Base-by-base conservation (phyloP, 768 basidiomycete species). In the Sarcomyxa edulis region DNA sequence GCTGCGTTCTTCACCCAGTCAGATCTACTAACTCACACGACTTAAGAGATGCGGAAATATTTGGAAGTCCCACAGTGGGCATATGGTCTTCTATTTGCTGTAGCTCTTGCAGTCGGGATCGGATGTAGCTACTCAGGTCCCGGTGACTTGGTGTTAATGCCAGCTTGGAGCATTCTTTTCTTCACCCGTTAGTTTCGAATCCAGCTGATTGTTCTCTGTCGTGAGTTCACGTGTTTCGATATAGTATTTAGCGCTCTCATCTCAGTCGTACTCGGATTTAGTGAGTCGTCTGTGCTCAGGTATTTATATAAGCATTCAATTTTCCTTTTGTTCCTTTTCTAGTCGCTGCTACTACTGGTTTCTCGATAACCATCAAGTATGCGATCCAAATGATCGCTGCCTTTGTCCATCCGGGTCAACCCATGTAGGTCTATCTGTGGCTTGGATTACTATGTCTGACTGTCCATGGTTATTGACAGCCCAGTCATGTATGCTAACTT, bases 401-500 rank as follows among this genome's bases (percentile, higher is more conserved):
- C 0, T 74, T 72, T 47, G 58, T 74, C 20, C 69, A 72, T 46
- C 65, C 62, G 14, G 69, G 71, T 32, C 58, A 71, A 40, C 66
- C 72, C 6, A 68, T 72, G 69, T 66, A 48, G 39, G 59, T 50
- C n/a, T n/a, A n/a, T 28, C 66, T 43, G 55, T 77, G 39, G 55
- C 78, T 26, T 52, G 69, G 39, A 71, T 76, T 45, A 72, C 71
- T 8, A 51, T 68, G 61, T 12, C 18, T 30, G 15, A 2, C 29
- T 52, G 53, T 49, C 32, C 47, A 58, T n/a, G 24, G 19, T 2
- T 18, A 9, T 16, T 27, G 8, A 2, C 41, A 72, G 71, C 25
- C 61, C 71, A 9, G 68, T 69, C 37, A 74, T 77, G 73, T 76
- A 76, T 42, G 74, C 72, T 5, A 73, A 72, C 46, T 46, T 74